Evolutionary conservation across 2,329 filamentous ascomycete species (phyloP).

Genomic region (Ophiostoma sp.): DNA sequence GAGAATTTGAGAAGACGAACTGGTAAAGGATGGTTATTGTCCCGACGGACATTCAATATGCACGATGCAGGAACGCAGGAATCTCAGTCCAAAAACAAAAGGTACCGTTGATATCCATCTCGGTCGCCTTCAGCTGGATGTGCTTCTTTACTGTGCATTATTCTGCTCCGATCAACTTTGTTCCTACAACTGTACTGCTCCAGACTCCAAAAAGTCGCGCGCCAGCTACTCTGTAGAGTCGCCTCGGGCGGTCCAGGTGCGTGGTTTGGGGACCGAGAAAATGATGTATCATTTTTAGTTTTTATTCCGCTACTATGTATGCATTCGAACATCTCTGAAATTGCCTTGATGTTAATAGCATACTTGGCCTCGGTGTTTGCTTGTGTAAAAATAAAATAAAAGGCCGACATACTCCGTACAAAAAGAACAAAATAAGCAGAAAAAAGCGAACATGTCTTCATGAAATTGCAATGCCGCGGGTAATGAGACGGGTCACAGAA

Average conservation of each 20-base stretch:
- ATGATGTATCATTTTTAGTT: conserved; percentile 13
- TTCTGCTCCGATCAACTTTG: neutral
- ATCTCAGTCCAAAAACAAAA: neutral
- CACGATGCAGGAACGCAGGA: neutral
- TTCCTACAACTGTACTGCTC: no score
- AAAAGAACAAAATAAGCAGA: neutral
- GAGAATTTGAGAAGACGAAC: neutral
- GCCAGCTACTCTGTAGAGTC: neutral
- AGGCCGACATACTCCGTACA: neutral
- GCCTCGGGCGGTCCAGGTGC: conserved; percentile 17
- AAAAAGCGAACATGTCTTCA: neutral
- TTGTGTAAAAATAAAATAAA: neutral
- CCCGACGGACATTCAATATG: neutral
- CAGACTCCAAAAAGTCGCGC: neutral
- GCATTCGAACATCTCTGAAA: no score
- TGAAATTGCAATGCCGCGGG: neutral
- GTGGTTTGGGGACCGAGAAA: conserved; percentile 17
- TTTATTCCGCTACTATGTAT: neutral
- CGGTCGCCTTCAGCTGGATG: neutral
- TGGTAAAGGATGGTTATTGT: neutral
- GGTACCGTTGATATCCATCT: neutral
- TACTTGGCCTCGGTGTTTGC: neutral
- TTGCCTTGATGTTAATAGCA: neutral
- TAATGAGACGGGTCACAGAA: neutral
- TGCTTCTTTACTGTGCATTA: no score